Percentiles rank a stretch among this genome's conserved stretches.
phyloP scores from a whole-genome alignment of 1,284 basidiomycete species.

The Microbotryomycetes sp. region DNA sequence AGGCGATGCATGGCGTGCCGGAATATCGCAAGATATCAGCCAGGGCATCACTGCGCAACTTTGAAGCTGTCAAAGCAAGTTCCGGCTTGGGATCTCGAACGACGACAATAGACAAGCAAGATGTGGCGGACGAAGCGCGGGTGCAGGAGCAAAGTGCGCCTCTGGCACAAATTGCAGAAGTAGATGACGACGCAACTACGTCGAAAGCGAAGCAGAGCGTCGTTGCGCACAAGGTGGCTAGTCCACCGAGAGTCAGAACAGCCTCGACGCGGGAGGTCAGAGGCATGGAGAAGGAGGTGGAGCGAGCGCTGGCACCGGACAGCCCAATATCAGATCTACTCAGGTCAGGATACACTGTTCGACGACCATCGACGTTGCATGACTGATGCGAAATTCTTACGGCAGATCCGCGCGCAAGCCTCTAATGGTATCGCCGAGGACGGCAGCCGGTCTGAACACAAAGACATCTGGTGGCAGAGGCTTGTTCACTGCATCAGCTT shows the following conservation, averaged over 20 bases:
- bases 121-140: too few relatives aligned
- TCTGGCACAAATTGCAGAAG: background rate
- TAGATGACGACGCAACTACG: background rate
- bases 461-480: too few relatives aligned
- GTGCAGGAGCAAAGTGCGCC: background rate
- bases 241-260: background rate
- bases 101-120: too few relatives aligned
- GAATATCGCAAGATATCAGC: slow-evolving; percentile 60
- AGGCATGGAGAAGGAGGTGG: slow-evolving; percentile 76
- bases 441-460: slow-evolving; percentile 1
- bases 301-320: slow-evolving; percentile 88
- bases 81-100: too few relatives aligned
- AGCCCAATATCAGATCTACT: slow-evolving; percentile 88
- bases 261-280: slow-evolving; percentile 1
- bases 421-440: slow-evolving; percentile 57
- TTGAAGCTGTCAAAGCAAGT: too few relatives aligned
- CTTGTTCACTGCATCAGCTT: background rate
- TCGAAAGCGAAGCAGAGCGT: background rate
- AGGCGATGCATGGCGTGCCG: slow-evolving; percentile 65
- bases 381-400: too few relatives aligned
- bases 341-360: slow-evolving; percentile 42
- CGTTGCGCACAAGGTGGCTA: background rate
- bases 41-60: slow-evolving; percentile 48
- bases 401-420: slow-evolving; percentile 74
- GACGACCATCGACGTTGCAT: too few relatives aligned